Evolutionary conservation across 2,329 filamentous ascomycete genomes (phyloP), one percentile per base, ranked within the genome.

Genomic region (Sporothrix dimorphospora): DNA sequence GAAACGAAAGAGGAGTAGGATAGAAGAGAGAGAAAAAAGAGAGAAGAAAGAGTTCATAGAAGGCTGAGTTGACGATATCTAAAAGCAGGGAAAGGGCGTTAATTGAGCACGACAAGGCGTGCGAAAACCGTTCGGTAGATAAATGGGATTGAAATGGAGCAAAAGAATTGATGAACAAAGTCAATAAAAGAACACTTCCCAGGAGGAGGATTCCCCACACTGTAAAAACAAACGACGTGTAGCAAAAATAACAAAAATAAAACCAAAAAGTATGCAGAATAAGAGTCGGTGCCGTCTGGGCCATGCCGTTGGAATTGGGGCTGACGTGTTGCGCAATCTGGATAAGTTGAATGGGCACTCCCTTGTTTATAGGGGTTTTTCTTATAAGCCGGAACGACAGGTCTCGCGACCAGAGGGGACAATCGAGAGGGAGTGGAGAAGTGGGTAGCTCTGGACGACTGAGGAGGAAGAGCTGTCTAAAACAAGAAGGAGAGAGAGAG

Each of bases 241-340:
- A 19, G 8, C 12, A 59, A 38, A 59, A 34, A 59, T 34, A 38
- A 59, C 14, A 59, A 38, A 38, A n/a, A 11, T 34, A 47, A 16
- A 14, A 19, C 12, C 42, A 16, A 47, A 14, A 16, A 16, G 19
- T 14, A 14, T 19, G 14, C 14, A 68, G 12, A 68, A 40, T 30
- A 38, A 30, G 3, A 34, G n/a, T 47, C 30, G 30, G 14, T 57
- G n/a, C 66, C 34, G 30, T 45, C 30, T 51, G 9, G 27, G 5
- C 14, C 19, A 11, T 53, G 47, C 66, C 66, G 47, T 69, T 27
- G 30, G 30, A 69, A 7, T 14, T 42, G 49, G 27, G 49, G 66
- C 66, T 69, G 66, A 69, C 66, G 66, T 45, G 66, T 69, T 55
- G 45, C 19, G 6, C 49, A 69, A 69, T 69, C 66, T 69, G 66